These are phyloP conservation scores for Ambrosiella beaveri DNA, from an alignment of 2,329 filamentous ascomycete species.

Conservation along the genomic window DNA sequence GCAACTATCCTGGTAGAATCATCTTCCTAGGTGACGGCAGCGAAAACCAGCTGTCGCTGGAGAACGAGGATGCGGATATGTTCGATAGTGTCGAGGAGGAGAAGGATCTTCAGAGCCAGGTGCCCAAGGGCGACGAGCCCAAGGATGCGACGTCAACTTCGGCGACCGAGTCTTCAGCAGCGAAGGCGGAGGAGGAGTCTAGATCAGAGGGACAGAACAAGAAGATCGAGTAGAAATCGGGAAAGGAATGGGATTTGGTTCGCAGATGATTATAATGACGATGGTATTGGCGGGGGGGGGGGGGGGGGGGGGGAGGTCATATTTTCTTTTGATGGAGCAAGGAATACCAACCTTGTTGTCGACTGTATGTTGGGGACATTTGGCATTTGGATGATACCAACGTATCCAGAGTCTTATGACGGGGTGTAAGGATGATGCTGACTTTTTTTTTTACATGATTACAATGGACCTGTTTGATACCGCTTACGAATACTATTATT, in stretches of 20 bases:
- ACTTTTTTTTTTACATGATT: slow-evolving; percentile 8
- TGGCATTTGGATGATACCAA: too few relatives aligned
- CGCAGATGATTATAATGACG: too few relatives aligned
- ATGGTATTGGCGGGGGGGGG: background rate
- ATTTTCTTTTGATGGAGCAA: background rate
- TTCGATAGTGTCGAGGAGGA: slow-evolving; percentile 78
- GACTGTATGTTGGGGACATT: background rate
- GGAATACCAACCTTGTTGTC: background rate
- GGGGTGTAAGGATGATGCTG: background rate
- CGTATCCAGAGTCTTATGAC: background rate
- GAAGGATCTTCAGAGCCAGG: slow-evolving; percentile 70
- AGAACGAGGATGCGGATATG: slow-evolving; percentile 81
- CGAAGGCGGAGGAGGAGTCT: slow-evolving; percentile 1
- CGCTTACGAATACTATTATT: background rate
- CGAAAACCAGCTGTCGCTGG: slow-evolving; percentile 55
- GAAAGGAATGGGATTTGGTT: too few relatives aligned
- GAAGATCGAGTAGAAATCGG: background rate
- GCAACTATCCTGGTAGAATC: slow-evolving; percentile 66
- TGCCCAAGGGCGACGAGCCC: slow-evolving; percentile 38
- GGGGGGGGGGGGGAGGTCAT: background rate
- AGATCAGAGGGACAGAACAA: background rate
- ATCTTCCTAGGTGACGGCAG: slow-evolving; percentile 93
- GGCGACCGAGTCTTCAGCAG: slow-evolving; percentile 2
- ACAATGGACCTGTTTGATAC: slow-evolving; percentile 12
- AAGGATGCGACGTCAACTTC: background rate